These are phyloP conservation scores for Rhodotorula mucilaginosa DNA, from an alignment of 1,284 basidiomycete genomes.

Conservation along the genomic window DNA sequence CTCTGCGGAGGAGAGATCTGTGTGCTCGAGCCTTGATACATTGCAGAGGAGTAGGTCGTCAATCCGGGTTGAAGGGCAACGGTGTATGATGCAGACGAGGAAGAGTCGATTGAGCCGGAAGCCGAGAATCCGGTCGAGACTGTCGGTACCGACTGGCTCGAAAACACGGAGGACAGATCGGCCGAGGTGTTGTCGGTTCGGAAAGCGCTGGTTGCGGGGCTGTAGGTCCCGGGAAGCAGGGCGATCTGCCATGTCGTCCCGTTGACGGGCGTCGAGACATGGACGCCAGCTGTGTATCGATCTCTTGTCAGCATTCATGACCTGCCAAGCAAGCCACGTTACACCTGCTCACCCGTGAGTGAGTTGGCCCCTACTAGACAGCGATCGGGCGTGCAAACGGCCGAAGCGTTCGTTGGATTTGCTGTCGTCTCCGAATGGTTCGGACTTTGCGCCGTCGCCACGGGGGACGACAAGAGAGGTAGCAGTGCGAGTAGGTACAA, in stretches of 20 bases:
- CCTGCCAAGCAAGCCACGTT: no score
- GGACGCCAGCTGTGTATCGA: conserved; percentile 20
- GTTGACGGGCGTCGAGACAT: conserved; percentile 14
- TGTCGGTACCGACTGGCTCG: not conserved
- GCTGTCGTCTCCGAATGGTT: not conserved
- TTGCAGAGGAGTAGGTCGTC: conserved; percentile 27
- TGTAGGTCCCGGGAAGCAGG: conserved; percentile 43
- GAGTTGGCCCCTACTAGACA: conserved; percentile 31
- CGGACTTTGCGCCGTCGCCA: not conserved
- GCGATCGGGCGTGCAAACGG: conserved; percentile 33
- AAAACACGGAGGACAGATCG: conserved; percentile 22
- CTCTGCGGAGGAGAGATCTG: conserved; percentile 20
- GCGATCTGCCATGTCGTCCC: conserved; percentile 13
- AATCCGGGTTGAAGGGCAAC: conserved; percentile 28
- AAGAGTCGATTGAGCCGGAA: conserved; percentile 25
- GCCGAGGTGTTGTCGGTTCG: conserved; percentile 19
- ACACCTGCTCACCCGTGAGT: conserved; percentile 22
- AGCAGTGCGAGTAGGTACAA: not conserved
- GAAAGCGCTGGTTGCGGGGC: conserved; percentile 18
- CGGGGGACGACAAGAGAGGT: not conserved
- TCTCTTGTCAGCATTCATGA: no score
- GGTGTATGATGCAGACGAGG: conserved; percentile 22
- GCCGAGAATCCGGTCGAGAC: conserved; percentile 29
- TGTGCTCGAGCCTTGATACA: conserved; percentile 32
- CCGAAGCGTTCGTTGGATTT: conserved; percentile 1